phyloP scores from a whole-genome alignment of 805 yeast genomes.

The Ogataea methylovora region DNA sequence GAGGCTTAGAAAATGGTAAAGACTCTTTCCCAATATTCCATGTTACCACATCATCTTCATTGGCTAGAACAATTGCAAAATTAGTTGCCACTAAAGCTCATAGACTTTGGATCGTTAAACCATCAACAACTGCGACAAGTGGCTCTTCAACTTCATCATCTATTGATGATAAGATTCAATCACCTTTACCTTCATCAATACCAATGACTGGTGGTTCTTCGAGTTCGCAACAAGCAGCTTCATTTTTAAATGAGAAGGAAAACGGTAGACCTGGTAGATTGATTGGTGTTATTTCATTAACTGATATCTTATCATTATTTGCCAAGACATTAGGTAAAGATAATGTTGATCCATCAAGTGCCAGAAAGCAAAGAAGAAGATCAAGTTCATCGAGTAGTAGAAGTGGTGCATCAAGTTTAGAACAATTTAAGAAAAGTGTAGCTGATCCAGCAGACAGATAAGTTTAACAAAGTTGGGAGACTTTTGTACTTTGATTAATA shows the following conservation, averaged over 20 bases:
- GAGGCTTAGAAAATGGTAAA: constrained; percentile 91
- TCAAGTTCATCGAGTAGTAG: constrained; percentile 33
- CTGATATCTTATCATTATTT: constrained; percentile 78
- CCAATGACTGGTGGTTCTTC: constrained; percentile 4
- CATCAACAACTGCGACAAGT: constrained; percentile 4
- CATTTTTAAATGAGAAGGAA: constrained; percentile 16
- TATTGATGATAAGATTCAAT: constrained; percentile 8
- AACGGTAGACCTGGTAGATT: constrained; percentile 66
- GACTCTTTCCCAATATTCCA: constrained; percentile 97
- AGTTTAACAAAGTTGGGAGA: neutral
- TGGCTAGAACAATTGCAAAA: constrained; percentile 88
- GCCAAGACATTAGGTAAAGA: constrained; percentile 68
- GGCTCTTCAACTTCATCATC: constrained; percentile 11
- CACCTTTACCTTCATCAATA: constrained; percentile 1
- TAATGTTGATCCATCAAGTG: constrained; percentile 72
- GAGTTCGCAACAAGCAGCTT: constrained; percentile 5
- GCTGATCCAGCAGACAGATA: constrained; percentile 26
- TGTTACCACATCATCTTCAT: constrained; percentile 69
- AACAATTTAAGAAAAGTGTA: constrained; percentile 36
- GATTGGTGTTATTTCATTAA: constrained; percentile 85
- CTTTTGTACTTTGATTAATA: no score
- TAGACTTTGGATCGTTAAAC: constrained; percentile 78
- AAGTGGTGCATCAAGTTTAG: constrained; percentile 29
- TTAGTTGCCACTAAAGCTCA: constrained; percentile 93
- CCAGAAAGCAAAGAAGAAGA: constrained; percentile 84